A percentile compares a stretch with the other conserved stretches of the same genome.
Conservation (phyloP, 208 protist genomes). For the Strigomonas culicis region DNA sequence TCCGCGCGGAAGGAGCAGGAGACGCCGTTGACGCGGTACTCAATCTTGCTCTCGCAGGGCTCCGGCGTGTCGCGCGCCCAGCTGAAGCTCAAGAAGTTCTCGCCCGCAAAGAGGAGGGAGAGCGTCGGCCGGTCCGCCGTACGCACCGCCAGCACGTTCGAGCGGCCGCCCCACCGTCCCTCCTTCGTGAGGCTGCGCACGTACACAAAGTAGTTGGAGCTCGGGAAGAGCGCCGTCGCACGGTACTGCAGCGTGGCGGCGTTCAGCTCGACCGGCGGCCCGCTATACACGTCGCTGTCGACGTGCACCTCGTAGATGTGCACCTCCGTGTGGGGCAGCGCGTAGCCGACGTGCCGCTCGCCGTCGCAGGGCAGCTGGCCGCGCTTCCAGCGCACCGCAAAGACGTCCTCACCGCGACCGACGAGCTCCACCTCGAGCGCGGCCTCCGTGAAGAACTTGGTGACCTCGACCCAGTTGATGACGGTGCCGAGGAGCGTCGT, state of each 20-base stretch:
- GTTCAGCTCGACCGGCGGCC: conserved; percentile 26
- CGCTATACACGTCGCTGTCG: conserved; percentile 28
- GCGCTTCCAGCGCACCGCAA: conserved; percentile 63
- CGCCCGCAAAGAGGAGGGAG: conserved; percentile 45
- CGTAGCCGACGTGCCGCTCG: conserved; percentile 30
- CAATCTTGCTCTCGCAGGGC: conserved; percentile 50
- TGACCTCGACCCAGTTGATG: conserved; percentile 74
- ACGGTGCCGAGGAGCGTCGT: conserved; percentile 73
- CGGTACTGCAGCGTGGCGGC: conserved; percentile 25
- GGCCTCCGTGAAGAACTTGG: conserved; percentile 74
- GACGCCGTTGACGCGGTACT: conserved; percentile 62
- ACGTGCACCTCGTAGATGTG: conserved; percentile 53
- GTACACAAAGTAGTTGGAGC: conserved; percentile 64
- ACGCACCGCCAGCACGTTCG: conserved; percentile 51
- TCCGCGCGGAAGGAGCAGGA: conserved; percentile 48
- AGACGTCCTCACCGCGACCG: conserved; percentile 76
- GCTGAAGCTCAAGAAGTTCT: conserved; percentile 77
- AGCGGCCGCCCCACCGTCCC: conserved; percentile 70
- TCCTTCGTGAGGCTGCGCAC: conserved; percentile 63
- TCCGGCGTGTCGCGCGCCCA: conserved; percentile 59
- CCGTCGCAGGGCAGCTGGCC: conserved; percentile 17
- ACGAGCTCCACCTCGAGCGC: conserved; percentile 46
- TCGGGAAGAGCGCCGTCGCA: conserved; percentile 54
- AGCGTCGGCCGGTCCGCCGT: conserved; percentile 57
- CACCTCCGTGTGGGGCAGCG: conserved; percentile 26